A percentile compares a stretch with the other conserved stretches of the same genome.
Evolutionary conservation across 352 stramenopile genomes (phyloP).

Genomic region (Phytophthora agathidicida): DNA sequence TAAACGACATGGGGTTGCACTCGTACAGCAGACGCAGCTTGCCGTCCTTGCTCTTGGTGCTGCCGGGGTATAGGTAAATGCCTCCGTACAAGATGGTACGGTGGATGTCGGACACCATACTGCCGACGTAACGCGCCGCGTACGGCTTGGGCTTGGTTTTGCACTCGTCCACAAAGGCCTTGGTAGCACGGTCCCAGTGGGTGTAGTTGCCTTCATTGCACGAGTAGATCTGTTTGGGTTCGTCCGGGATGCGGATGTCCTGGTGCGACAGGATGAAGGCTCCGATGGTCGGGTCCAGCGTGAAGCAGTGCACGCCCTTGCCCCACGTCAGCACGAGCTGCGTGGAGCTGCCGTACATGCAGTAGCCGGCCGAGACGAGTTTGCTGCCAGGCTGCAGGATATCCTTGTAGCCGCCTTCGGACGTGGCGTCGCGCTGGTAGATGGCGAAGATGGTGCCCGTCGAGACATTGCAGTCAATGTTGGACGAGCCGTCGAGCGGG

Average conservation of each 20-base stretch:
- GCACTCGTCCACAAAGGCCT: constrained; percentile 87
- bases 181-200: constrained; percentile 95
- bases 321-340: constrained; percentile 97
- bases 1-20: constrained; percentile 99
- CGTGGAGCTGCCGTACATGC: constrained; percentile 98
- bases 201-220: constrained; percentile 98
- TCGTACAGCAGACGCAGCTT: constrained; percentile 99
- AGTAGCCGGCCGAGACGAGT: constrained; percentile 97
- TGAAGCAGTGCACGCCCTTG: constrained; percentile 96
- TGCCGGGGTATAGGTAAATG: constrained; percentile 98
- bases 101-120: constrained; percentile 99
- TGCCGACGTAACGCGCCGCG: constrained; percentile 96
- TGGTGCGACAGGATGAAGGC: constrained; percentile 97
- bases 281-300: constrained; percentile 97
- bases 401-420: constrained; percentile 80
- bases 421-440: constrained; percentile 87
- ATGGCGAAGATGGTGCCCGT: constrained; percentile 99
- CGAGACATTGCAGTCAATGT: constrained; percentile 99
- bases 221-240: constrained; percentile 95
- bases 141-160: constrained; percentile 80
- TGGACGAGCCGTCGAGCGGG: constrained; percentile 97
- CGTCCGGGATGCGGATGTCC: constrained; percentile 95
- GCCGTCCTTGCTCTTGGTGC: constrained; percentile 91
- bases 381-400: constrained; percentile 94
- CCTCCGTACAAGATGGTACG: constrained; percentile 98